Conservation (phyloP, 2,329 filamentous ascomycete genomes). For the Fusarium albosuccineum region DNA sequence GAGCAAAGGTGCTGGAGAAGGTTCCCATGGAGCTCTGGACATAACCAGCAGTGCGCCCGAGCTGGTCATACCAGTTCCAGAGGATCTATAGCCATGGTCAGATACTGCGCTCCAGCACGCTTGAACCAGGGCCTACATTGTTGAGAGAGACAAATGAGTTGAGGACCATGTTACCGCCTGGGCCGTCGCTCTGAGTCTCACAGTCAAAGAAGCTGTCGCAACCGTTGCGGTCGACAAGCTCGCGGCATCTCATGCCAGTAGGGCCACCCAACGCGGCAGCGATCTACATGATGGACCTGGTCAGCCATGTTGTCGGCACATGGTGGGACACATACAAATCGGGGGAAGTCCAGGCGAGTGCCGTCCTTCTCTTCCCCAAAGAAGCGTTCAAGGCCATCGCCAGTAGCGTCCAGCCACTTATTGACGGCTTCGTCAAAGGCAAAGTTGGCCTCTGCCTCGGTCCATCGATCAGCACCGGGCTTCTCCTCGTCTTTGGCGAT, state of each 20-base stretch:
- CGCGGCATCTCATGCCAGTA: background rate
- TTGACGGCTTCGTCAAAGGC: constrained; percentile 5
- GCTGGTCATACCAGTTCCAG: constrained; percentile 11
- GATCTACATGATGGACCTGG: background rate
- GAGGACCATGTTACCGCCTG: background rate
- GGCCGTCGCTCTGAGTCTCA: background rate
- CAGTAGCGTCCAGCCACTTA: constrained; percentile 4
- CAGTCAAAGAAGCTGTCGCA: constrained; percentile 6
- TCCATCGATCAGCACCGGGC: background rate
- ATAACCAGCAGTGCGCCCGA: background rate
- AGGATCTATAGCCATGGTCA: background rate
- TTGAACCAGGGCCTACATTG: background rate
- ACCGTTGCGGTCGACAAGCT: constrained; percentile 3
- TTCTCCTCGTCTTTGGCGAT: constrained; percentile 7
- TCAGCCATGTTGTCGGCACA: background rate
- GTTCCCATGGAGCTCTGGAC: background rate
- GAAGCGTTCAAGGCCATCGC: background rate
- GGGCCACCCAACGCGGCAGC: background rate
- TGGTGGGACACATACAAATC: background rate
- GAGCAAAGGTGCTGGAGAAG: constrained; percentile 5
- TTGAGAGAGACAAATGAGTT: constrained; percentile 10
- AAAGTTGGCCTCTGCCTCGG: constrained; percentile 2
- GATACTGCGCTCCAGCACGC: background rate
- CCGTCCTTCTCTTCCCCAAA: constrained; percentile 2
- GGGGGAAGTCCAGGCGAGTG: constrained; percentile 1